A percentile compares a stretch with the other conserved stretches of the same genome.
These are phyloP conservation scores for Sporothrix pseudoabietina DNA, from an alignment of 2,329 filamentous ascomycete genomes.

Conservation along the genomic window DNA sequence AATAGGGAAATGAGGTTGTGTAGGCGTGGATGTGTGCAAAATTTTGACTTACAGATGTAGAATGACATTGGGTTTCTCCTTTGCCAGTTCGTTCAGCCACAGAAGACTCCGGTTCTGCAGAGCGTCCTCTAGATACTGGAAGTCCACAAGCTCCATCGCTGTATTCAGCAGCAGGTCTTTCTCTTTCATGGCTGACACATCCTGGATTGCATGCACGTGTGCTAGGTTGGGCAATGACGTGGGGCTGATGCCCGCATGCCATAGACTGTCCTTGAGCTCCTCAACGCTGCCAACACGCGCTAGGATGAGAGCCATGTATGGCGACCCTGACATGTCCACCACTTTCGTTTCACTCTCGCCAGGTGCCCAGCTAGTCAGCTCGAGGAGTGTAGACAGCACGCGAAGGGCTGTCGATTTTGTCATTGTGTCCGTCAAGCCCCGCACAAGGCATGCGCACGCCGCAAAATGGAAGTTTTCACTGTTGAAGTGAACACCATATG, in stretches of 20 bases:
- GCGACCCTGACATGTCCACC: slow-evolving; percentile 48
- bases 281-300: slow-evolving; percentile 58
- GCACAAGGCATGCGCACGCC: slow-evolving; percentile 64
- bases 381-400: slow-evolving; percentile 64
- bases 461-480: slow-evolving; percentile 68
- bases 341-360: slow-evolving; percentile 15
- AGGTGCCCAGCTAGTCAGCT: slow-evolving; percentile 46
- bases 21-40: too few relatives aligned
- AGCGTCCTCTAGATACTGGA: slow-evolving; percentile 64
- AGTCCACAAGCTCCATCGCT: slow-evolving; percentile 67
- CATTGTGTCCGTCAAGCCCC: slow-evolving; percentile 63
- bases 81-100: slow-evolving; percentile 62
- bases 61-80: slow-evolving; percentile 58
- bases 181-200: slow-evolving; percentile 55
- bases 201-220: slow-evolving; percentile 47
- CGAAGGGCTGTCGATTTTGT: slow-evolving; percentile 62
- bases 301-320: slow-evolving; percentile 63
- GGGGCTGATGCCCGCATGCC: slow-evolving; percentile 59
- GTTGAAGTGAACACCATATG: slow-evolving; percentile 67
- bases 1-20: too few relatives aligned
- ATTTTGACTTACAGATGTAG: slow-evolving; percentile 55
- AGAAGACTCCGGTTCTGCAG: slow-evolving; percentile 61
- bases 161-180: slow-evolving; percentile 64
- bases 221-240: slow-evolving; percentile 46
- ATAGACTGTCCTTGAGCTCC: slow-evolving; percentile 65